These are phyloP conservation scores for Phytophthora megakarya DNA, from an alignment of 352 stramenopile genomes.

Conservation along the genomic window DNA sequence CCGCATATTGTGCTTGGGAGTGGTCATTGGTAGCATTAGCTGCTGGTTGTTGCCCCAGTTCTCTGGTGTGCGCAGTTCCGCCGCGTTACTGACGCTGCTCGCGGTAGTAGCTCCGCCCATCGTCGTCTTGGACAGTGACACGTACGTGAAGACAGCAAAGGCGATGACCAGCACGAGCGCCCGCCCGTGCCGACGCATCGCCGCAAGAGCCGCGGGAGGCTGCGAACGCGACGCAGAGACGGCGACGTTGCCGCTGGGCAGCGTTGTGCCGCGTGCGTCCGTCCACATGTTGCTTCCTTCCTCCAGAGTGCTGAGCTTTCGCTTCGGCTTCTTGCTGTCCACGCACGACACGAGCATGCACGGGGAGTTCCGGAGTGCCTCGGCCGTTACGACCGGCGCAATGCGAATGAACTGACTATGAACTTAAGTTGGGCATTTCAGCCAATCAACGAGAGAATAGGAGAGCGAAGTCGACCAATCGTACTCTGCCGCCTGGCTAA, in stretches of 20 bases:
- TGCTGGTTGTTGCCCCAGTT: constrained; percentile 34
- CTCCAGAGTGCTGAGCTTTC: constrained; percentile 76
- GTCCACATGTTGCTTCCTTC: constrained; percentile 57
- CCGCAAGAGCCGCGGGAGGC: constrained; percentile 35
- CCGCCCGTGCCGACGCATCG: constrained; percentile 58
- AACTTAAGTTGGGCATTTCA: constrained; percentile 1
- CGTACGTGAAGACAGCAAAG: constrained; percentile 58
- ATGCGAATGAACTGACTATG: constrained; percentile 29
- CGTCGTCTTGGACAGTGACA: constrained; percentile 64
- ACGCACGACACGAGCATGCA: constrained; percentile 45
- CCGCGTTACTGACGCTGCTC: constrained; percentile 18
- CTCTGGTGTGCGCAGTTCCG: constrained; percentile 28
- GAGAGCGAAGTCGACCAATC: constrained; percentile 6
- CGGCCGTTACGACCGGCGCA: constrained; percentile 23
- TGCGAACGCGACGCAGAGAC: constrained; percentile 36
- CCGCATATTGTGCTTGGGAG: constrained; percentile 35
- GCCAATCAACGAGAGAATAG: constrained; percentile 12
- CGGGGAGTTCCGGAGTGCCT: constrained; percentile 4
- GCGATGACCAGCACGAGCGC: constrained; percentile 52
- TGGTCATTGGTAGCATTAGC: constrained; percentile 17
- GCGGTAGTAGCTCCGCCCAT: constrained; percentile 23
- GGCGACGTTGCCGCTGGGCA: constrained; percentile 29
- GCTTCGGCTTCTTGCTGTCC: constrained; percentile 81
- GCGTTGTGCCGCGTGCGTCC: constrained; percentile 35
- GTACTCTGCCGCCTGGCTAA: constrained; percentile 4